Conservation (phyloP, 768 basidiomycete genomes). For the Mrakia blollopis region DNA sequence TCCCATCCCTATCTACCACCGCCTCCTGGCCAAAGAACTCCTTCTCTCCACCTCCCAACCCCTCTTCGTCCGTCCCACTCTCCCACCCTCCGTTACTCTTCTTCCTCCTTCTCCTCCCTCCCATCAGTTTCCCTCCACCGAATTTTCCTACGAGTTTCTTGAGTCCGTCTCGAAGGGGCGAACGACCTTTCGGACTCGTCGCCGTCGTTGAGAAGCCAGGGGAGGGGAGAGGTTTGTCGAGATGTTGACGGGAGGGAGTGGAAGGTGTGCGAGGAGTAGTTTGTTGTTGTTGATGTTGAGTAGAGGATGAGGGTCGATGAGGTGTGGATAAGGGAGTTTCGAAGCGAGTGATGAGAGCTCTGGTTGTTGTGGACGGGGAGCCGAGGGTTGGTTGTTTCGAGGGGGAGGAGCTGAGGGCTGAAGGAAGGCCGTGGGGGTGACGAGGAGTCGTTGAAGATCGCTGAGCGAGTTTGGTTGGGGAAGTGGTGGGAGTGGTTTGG, state of each 20-base stretch:
- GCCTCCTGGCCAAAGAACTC: not conserved
- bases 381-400: not conserved
- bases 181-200: not conserved
- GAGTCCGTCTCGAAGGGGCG: conserved; percentile 9
- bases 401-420: not conserved
- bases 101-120: not conserved
- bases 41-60: not conserved
- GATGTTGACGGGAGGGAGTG: conserved; percentile 14
- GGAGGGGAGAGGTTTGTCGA: conserved; percentile 29
- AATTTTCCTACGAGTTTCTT: conserved; percentile 21
- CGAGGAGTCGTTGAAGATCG: not conserved
- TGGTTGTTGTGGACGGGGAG: conserved; percentile 7
- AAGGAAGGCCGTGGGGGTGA: not conserved
- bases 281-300: too few relatives aligned
- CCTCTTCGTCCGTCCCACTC: not conserved
- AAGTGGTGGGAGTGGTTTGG: not conserved
- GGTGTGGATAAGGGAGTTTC: conserved; percentile 1
- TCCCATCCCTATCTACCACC: too few relatives aligned
- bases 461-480: not conserved
- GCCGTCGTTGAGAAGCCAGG: not conserved
- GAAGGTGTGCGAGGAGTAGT: not conserved
- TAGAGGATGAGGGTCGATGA: not conserved
- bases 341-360: not conserved
- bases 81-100: conserved; percentile 11
- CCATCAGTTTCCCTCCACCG: conserved; percentile 3